phyloP scores from a whole-genome alignment of 371 early-diverging fungal genomes.

The Zopfochytrium polystomum region DNA sequence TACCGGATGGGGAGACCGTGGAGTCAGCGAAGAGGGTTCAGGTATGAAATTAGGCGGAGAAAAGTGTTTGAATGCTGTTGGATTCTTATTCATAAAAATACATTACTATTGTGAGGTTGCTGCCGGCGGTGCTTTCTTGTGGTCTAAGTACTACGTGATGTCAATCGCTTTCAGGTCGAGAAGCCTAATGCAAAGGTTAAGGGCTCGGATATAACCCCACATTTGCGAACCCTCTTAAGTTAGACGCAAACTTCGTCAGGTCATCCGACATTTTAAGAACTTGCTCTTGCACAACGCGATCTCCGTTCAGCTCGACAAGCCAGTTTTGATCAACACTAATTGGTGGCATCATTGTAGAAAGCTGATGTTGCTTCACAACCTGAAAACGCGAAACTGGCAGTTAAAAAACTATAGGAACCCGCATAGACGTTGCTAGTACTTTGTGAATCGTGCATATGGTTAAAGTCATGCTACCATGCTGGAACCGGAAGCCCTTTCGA shows the following conservation, averaged over 20 bases:
- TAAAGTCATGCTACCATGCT: slow-evolving; percentile 12
- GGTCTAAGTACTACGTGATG: too few relatives aligned
- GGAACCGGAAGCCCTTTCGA: slow-evolving; percentile 27
- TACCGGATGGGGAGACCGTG: too few relatives aligned
- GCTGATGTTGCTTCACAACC: slow-evolving; percentile 5
- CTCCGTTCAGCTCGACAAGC: slow-evolving; percentile 12
- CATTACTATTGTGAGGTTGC: too few relatives aligned
- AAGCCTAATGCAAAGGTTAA: too few relatives aligned
- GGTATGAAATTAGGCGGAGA: too few relatives aligned
- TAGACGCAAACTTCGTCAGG: slow-evolving; percentile 14
- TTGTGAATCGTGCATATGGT: slow-evolving; percentile 19
- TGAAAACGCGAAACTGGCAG: neutral
- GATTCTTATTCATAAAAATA: too few relatives aligned
- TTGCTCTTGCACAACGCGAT: slow-evolving; percentile 4
- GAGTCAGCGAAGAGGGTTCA: too few relatives aligned
- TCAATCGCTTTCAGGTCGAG: too few relatives aligned
- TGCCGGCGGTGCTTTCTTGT: too few relatives aligned
- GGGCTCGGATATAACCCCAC: too few relatives aligned
- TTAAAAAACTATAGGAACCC: neutral
- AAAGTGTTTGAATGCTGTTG: too few relatives aligned
- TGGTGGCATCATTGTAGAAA: slow-evolving; percentile 9
- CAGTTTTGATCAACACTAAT: slow-evolving; percentile 3
- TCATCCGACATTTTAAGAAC: slow-evolving; percentile 12
- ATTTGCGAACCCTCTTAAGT: slow-evolving; percentile 27
- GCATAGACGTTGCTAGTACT: slow-evolving; percentile 1